Percentiles rank a stretch among this genome's conserved stretches.
Conservation (phyloP, 78 protist genomes). For the Dictyostelium intermedium region DNA sequence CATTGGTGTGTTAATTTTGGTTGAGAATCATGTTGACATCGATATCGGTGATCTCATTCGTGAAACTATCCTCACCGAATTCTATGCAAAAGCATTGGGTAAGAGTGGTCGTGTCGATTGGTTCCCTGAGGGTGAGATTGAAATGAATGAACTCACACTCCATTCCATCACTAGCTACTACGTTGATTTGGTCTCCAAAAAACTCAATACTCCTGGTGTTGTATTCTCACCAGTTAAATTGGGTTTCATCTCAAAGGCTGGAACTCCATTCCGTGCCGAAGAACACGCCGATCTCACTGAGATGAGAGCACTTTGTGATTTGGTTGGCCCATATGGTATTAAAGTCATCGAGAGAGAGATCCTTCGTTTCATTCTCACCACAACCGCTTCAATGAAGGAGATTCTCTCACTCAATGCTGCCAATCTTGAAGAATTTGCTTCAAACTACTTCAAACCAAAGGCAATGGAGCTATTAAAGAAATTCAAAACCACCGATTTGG, state of each 20-base stretch:
- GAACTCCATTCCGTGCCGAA: constrained; percentile 71
- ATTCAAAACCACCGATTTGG: constrained; percentile 64
- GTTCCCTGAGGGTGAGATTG: constrained; percentile 82
- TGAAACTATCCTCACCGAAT: constrained; percentile 66
- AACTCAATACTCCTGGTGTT: constrained; percentile 42
- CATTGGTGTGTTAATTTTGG: constrained; percentile 55
- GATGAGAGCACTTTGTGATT: constrained; percentile 39
- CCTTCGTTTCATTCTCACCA: constrained; percentile 21
- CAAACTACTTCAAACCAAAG: constrained; percentile 25
- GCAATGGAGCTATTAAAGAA: constrained; percentile 35
- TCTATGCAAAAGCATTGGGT: constrained; percentile 74
- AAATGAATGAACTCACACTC: constrained; percentile 34
- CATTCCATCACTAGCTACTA: constrained; percentile 22
- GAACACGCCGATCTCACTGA: constrained; percentile 72
- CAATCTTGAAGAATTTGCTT: constrained; percentile 27
- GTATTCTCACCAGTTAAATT: constrained; percentile 57
- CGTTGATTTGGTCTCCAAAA: constrained; percentile 42
- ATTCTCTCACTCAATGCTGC: constrained; percentile 39
- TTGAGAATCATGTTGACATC: constrained; percentile 77
- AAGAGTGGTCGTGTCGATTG: constrained; percentile 78
- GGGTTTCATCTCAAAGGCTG: constrained; percentile 65
- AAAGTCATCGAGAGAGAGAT: constrained; percentile 68
- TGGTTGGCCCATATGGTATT: constrained; percentile 85
- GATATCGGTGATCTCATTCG: constrained; percentile 76
- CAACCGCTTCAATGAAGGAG: constrained; percentile 26